phyloP scores from a whole-genome alignment of 352 stramenopile species.

The Phytophthora ohioensis region DNA sequence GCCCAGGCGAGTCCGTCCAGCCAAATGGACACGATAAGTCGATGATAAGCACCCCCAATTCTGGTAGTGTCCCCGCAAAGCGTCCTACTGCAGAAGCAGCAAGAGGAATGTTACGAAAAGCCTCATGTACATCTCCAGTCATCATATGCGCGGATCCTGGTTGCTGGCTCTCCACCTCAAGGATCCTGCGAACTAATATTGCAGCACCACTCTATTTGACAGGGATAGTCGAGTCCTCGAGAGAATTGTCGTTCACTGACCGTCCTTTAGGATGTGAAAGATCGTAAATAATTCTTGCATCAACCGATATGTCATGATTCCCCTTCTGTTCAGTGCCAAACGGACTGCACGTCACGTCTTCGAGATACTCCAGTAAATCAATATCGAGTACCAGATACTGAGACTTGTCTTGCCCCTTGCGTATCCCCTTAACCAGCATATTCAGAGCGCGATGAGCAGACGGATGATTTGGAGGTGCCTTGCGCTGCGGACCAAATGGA shows the following conservation, averaged over 20 bases:
- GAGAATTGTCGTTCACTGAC: neutral
- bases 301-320: neutral
- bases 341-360: too few relatives aligned
- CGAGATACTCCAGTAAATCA: too few relatives aligned
- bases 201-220: neutral
- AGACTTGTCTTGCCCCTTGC: too few relatives aligned
- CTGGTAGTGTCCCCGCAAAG: neutral
- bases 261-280: neutral
- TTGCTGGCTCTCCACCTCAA: neutral
- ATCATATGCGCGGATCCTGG: neutral
- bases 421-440: too few relatives aligned
- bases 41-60: neutral
- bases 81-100: neutral
- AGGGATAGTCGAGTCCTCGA: neutral
- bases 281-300: constrained; percentile 25
- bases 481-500: too few relatives aligned
- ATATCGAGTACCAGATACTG: too few relatives aligned
- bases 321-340: neutral
- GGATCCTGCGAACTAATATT: neutral
- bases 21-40: neutral
- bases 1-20: neutral
- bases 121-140: neutral
- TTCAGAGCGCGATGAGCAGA: too few relatives aligned
- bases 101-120: neutral
- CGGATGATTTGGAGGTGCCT: too few relatives aligned